Evolutionary conservation across 2,329 filamentous ascomycete genomes (phyloP).

Genomic region (Nemania bipapillata): DNA sequence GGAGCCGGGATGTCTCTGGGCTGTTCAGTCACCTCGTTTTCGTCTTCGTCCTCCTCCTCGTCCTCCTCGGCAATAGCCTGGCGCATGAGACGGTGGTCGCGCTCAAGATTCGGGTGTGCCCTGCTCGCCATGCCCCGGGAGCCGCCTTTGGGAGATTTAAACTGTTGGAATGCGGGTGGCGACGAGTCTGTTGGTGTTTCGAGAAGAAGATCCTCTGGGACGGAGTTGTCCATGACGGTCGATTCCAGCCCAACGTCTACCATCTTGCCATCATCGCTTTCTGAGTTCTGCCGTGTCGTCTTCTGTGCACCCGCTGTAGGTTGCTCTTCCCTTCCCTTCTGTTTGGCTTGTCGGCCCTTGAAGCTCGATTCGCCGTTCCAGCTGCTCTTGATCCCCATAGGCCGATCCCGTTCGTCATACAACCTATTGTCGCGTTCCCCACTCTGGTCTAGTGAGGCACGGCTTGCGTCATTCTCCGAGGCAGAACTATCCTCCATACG

Average conservation of each 20-base stretch:
- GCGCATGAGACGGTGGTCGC: conserved; percentile 59
- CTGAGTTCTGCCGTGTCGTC: conserved; percentile 50
- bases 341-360: conserved; percentile 53
- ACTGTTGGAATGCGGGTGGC: conserved; percentile 72
- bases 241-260: conserved; percentile 88
- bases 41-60: conserved; percentile 51
- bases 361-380: conserved; percentile 68
- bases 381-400: conserved; percentile 70
- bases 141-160: conserved; percentile 57
- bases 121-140: conserved; percentile 55
- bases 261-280: conserved; percentile 70
- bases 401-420: conserved; percentile 60
- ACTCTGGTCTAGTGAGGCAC: conserved; percentile 65
- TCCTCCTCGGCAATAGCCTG: conserved; percentile 55
- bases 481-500: conserved; percentile 87
- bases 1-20: conserved; percentile 54
- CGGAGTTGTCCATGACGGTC: conserved; percentile 68
- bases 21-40: conserved; percentile 42
- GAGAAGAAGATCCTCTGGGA: conserved; percentile 68
- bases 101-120: conserved; percentile 59
- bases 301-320: conserved; percentile 46
- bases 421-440: conserved; percentile 60
- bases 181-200: conserved; percentile 64
- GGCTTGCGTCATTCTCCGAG: conserved; percentile 76
- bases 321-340: conserved; percentile 58